Conservation (phyloP, 2,329 filamentous ascomycete genomes). For the Zarea fungicola region DNA sequence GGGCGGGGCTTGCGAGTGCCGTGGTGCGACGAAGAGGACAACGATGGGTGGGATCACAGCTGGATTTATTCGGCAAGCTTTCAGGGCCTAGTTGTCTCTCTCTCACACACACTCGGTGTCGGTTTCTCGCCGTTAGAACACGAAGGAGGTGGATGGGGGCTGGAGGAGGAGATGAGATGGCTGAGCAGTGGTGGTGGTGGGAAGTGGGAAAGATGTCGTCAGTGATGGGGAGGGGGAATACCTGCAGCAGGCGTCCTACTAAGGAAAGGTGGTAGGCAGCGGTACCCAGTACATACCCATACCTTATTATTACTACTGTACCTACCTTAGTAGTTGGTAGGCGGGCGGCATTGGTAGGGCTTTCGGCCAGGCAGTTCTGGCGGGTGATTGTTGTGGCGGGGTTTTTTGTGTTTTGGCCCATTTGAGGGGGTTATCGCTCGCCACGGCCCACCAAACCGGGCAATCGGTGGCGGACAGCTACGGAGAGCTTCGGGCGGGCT, state of each 20-base stretch:
- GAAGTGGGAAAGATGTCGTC: slow-evolving; percentile 31
- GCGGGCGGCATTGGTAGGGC: too few relatives aligned
- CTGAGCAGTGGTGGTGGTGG: slow-evolving; percentile 18
- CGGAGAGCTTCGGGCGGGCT: too few relatives aligned
- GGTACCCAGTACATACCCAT: not conserved
- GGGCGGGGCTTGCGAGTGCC: slow-evolving; percentile 6
- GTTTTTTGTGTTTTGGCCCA: too few relatives aligned
- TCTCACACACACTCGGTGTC: not conserved
- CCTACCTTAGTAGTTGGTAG: too few relatives aligned
- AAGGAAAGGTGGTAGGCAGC: not conserved
- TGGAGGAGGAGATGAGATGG: not conserved
- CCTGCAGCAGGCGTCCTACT: not conserved
- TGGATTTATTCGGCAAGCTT: not conserved
- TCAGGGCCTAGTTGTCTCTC: not conserved
- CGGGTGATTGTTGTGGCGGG: too few relatives aligned
- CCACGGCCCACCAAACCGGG: too few relatives aligned
- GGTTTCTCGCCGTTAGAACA: slow-evolving; percentile 7
- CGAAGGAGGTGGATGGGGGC: slow-evolving; percentile 3
- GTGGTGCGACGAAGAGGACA: not conserved
- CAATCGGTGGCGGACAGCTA: too few relatives aligned
- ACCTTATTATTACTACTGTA: too few relatives aligned
- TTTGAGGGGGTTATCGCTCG: too few relatives aligned
- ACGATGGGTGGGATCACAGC: not conserved
- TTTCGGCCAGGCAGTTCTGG: too few relatives aligned
- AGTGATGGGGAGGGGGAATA: slow-evolving; percentile 26